Evolutionary conservation across 169 alveolate species (phyloP).

Genomic region (Eimeria necatrix): DNA sequence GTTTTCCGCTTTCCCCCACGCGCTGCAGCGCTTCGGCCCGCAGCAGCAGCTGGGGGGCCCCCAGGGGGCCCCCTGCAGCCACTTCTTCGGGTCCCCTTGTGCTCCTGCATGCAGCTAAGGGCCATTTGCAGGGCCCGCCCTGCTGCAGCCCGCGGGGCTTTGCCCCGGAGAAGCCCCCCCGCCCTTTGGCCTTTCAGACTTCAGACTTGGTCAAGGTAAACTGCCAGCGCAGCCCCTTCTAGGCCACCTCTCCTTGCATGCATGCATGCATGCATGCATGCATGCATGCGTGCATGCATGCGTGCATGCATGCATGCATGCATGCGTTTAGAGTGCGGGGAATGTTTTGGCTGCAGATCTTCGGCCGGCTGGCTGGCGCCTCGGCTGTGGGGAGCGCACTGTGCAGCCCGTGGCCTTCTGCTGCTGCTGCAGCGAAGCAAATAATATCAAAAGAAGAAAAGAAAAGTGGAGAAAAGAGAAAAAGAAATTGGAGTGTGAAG

Average conservation of each 20-base stretch:
- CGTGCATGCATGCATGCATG: too few species aligned
- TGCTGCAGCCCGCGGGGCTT: too few species aligned
- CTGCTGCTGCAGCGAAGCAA: conserved; percentile 49
- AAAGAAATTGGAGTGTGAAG: neutral
- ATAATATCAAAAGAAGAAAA: neutral
- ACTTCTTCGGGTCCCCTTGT: neutral
- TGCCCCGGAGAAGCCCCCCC: too few species aligned
- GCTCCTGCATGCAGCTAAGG: neutral
- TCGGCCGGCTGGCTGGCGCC: conserved; percentile 56
- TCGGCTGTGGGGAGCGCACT: conserved; percentile 70
- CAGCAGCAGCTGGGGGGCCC: too few species aligned
- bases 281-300: too few species aligned
- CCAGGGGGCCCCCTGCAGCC: conserved; percentile 12
- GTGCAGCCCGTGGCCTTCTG: conserved; percentile 42
- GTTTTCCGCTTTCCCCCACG: too few species aligned
- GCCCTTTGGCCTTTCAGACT: neutral
- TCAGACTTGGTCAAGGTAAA: neutral
- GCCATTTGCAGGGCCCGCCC: neutral
- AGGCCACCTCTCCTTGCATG: too few species aligned
- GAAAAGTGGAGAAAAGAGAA: neutral
- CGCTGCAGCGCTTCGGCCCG: too few species aligned
- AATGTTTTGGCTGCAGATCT: conserved; percentile 27
- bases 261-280: too few species aligned
- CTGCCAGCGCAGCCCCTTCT: neutral
- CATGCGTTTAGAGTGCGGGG: too few species aligned